Percentiles rank a stretch among this genome's conserved stretches.
Conservation (phyloP, 805 yeast genomes). For the Candida pini region DNA sequence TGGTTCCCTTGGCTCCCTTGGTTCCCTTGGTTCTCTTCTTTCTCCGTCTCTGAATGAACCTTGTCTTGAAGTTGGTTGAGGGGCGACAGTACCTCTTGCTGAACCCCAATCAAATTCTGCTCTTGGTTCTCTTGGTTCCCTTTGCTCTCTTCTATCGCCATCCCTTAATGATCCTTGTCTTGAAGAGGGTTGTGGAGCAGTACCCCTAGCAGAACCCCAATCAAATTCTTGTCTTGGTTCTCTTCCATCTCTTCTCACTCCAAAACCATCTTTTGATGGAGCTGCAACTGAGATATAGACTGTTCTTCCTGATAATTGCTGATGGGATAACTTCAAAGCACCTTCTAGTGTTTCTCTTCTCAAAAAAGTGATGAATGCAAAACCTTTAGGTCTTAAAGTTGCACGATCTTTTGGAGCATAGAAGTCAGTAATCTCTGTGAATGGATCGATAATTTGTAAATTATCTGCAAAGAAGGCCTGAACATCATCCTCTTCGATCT, state of each 20-base stretch:
- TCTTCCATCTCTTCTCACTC: conserved; percentile 22
- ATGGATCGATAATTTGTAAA: conserved; percentile 42
- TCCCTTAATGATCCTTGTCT: conserved; percentile 29
- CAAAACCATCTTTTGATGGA: conserved; percentile 42
- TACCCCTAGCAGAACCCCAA: conserved; percentile 47
- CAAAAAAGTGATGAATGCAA: conserved; percentile 48
- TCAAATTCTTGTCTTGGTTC: conserved; percentile 40
- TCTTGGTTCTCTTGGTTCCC: conserved; percentile 18
- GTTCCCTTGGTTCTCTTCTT: conserved; percentile 23
- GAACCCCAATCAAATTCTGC: conserved; percentile 56
- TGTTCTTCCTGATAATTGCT: conserved; percentile 43
- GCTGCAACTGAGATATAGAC: conserved; percentile 55
- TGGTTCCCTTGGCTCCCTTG: conserved; percentile 35
- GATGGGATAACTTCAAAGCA: conserved; percentile 40
- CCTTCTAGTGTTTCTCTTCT: conserved; percentile 44
- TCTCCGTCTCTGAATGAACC: conserved; percentile 29
- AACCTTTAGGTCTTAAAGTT: conserved; percentile 58
- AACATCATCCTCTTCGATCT: conserved; percentile 60
- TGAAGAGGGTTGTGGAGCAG: conserved; percentile 5
- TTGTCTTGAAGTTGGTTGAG: conserved; percentile 18
- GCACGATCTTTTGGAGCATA: conserved; percentile 67
- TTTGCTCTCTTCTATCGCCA: conserved; percentile 16
- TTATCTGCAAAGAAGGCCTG: conserved; percentile 55
- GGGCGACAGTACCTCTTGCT: conserved; percentile 35
- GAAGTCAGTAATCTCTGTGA: conserved; percentile 51